phyloP scores from a whole-genome alignment of 495 filamentous ascomycete species.

The Neurospora africana region DNA sequence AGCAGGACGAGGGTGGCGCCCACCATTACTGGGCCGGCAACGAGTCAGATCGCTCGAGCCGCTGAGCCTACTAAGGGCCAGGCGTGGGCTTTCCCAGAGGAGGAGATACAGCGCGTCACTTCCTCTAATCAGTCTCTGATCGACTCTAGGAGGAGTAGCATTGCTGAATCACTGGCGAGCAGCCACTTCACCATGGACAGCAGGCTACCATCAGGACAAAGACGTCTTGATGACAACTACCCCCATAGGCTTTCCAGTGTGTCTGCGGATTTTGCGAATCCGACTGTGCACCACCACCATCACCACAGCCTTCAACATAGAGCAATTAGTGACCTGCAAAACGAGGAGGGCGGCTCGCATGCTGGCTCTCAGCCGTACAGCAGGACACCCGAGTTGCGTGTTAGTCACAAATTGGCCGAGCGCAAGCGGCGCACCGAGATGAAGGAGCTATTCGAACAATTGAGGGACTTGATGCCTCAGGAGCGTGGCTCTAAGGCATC shows the following conservation, averaged over 20 bases:
- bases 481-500: constrained; percentile 87
- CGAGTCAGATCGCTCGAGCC: constrained; percentile 67
- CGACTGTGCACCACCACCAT: constrained; percentile 61
- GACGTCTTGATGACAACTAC: constrained; percentile 48
- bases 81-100: constrained; percentile 74
- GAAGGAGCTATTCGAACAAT: constrained; percentile 89
- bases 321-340: constrained; percentile 55
- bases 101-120: constrained; percentile 45
- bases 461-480: constrained; percentile 72
- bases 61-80: constrained; percentile 73
- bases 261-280: constrained; percentile 23
- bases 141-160: constrained; percentile 61
- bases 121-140: constrained; percentile 44
- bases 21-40: constrained; percentile 64
- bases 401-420: constrained; percentile 94
- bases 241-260: constrained; percentile 21
- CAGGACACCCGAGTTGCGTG: constrained; percentile 84
- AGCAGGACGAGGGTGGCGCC: constrained; percentile 55
- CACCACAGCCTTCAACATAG: constrained; percentile 71
- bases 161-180: constrained; percentile 61
- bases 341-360: constrained; percentile 43
- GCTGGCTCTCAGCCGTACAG: constrained; percentile 70
- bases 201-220: constrained; percentile 56
- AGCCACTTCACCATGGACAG: constrained; percentile 64
- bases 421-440: constrained; percentile 94